These are phyloP conservation scores for Tephrocybe rancida DNA, from an alignment of 768 basidiomycete genomes.

Conservation along the genomic window DNA sequence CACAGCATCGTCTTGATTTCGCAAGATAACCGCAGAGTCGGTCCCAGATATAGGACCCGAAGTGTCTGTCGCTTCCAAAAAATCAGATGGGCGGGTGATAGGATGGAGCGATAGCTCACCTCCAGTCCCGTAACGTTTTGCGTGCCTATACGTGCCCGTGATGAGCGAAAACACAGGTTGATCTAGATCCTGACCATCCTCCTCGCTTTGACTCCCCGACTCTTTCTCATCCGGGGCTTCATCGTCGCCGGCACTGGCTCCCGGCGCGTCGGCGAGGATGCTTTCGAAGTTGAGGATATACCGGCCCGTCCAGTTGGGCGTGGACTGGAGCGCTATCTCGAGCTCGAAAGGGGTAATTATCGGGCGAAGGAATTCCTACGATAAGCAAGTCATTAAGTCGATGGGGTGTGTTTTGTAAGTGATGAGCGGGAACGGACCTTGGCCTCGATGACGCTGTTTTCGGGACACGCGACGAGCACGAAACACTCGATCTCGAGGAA, in stretches of 20 bases:
- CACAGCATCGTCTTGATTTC: constrained; percentile 66
- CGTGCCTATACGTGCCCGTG: constrained; percentile 83
- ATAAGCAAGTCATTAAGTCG: background rate
- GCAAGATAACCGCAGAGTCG: constrained; percentile 44
- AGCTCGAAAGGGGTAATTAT: constrained; percentile 96
- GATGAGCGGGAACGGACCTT: constrained; percentile 43
- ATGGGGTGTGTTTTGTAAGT: background rate
- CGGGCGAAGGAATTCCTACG: constrained; percentile 84
- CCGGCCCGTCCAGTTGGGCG: constrained; percentile 71
- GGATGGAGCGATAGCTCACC: constrained; percentile 4
- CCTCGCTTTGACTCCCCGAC: constrained; percentile 15
- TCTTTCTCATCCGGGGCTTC: background rate
- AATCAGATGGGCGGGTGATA: background rate
- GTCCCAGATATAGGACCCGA: constrained; percentile 9
- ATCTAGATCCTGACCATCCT: constrained; percentile 52
- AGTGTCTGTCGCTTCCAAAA: background rate
- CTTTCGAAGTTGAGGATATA: constrained; percentile 81
- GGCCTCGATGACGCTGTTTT: constrained; percentile 82
- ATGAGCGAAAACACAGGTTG: constrained; percentile 83
- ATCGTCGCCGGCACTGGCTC: background rate
- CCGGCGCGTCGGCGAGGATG: constrained; percentile 43
- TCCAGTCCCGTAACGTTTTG: constrained; percentile 63
- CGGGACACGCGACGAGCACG: constrained; percentile 91
- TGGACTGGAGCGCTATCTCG: constrained; percentile 72
- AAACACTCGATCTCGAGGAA: constrained; percentile 97